phyloP scores from a whole-genome alignment of 1,139 yeast species.

The Hanseniaspora uvarum region DNA sequence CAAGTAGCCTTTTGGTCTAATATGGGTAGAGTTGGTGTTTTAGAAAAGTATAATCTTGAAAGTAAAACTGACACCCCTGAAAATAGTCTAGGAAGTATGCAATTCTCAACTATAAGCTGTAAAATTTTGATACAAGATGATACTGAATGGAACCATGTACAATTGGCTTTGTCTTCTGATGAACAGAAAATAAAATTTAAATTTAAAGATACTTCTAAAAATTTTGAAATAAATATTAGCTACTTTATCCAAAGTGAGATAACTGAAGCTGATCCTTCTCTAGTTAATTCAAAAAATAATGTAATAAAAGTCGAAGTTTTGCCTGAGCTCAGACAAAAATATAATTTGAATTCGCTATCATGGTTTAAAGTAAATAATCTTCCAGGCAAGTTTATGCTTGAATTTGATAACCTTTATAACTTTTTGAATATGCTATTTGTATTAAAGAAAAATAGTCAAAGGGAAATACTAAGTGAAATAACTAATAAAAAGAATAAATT shows the following conservation, averaged over 20 bases:
- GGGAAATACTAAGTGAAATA: slow-evolving; percentile 37
- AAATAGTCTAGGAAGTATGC: neutral
- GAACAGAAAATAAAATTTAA: neutral
- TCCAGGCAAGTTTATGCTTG: neutral
- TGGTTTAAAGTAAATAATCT: neutral
- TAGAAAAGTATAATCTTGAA: slow-evolving; percentile 7
- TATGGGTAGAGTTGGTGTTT: slow-evolving; percentile 42
- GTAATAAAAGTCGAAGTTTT: slow-evolving; percentile 8
- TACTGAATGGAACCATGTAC: neutral
- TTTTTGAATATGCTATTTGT: slow-evolving; percentile 80
- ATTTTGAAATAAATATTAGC: neutral
- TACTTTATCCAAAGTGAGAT: slow-evolving; percentile 6
- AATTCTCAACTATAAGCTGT: slow-evolving; percentile 17
- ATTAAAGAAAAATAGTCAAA: slow-evolving; percentile 52
- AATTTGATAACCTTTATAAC: slow-evolving; percentile 33
- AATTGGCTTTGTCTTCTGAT: neutral
- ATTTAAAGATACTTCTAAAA: neutral
- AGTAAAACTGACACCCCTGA: neutral
- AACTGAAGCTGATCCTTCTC: slow-evolving; percentile 5
- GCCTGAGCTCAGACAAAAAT: slow-evolving; percentile 9
- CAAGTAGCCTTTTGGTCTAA: slow-evolving; percentile 56
- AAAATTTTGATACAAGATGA: slow-evolving; percentile 8
- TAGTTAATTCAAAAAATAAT: slow-evolving; percentile 1
- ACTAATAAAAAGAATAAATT: slow-evolving; percentile 27
- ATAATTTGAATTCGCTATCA: neutral